These are phyloP conservation scores for Gracilaria gracilis DNA, from an alignment of 23 red algal species.

Conservation along the genomic window DNA sequence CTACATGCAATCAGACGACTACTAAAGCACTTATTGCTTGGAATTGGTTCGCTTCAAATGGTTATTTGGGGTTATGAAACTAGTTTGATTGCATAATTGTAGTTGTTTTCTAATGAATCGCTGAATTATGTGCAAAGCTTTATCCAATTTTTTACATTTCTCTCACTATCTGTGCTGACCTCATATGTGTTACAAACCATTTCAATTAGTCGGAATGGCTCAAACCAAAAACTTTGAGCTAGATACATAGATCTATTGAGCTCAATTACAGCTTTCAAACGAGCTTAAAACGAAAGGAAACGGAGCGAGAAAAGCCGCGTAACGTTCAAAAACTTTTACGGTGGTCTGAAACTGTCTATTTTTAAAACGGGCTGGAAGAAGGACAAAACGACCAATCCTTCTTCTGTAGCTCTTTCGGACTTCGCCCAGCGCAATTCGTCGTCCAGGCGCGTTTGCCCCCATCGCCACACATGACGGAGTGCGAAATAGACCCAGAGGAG, in stretches of 20 bases:
- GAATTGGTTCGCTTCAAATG: no score
- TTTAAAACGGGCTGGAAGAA: not conserved
- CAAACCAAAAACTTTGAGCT: not conserved
- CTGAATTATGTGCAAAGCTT: no score
- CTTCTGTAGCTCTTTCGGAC: not conserved
- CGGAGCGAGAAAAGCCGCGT: not conserved
- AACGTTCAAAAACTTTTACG: not conserved
- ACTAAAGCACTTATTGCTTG: no score
- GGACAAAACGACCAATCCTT: not conserved
- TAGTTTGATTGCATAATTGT: no score
- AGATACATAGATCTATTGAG: not conserved
- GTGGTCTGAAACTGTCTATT: not conserved
- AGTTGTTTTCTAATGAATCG: no score
- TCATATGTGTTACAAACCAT: conserved; percentile 1
- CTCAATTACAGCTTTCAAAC: not conserved
- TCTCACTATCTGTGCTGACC: no score
- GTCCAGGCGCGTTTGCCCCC: no score
- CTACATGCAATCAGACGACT: no score
- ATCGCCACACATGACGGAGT: not conserved
- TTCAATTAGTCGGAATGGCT: conserved; percentile 9
- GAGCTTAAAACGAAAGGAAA: not conserved
- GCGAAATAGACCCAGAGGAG: not conserved
- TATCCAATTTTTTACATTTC: no score
- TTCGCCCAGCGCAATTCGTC: not conserved
- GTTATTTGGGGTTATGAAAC: no score